Base-by-base conservation (phyloP, 345 rosid species). In the Gossypium longicalyx region DNA sequence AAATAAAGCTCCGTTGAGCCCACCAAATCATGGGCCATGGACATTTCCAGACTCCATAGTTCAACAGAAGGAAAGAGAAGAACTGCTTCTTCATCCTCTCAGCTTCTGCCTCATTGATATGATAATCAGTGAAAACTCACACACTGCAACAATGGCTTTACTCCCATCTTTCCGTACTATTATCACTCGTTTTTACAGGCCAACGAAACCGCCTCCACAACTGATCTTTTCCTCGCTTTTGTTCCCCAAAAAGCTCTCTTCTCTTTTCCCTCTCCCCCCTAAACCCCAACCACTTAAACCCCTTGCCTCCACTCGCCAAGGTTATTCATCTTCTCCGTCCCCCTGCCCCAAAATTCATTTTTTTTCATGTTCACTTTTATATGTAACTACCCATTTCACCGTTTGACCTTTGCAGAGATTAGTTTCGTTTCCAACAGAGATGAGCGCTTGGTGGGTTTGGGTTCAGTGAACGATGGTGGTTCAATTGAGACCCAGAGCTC, bases 361-460 rank as follows among this genome's bases (percentile, higher is more conserved):
- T 34, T 34, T 17, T 34, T 16, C 57, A 1, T 62, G 27, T 17
- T 67, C 9, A 12, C 34, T 43, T 56, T 4, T 64, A 44, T 67
- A 22, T 19, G 16, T 16, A 64, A 74, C 62, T 77, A 48, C 45
- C 47, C 9, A 19, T 23, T 53, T 71, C 19, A 0, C 58, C 4
- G 9, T 68, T 5, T 45, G 58, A n/a, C 54, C 23, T 76, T n/a
- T 78, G 72, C 84, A 87, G 89, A 82, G 75, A 79, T 75, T 70
- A 80, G 82, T 9, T 27, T 80, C 73, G 81, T 87, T 22, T 82
- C 63, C 75, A 85, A 77, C 22, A 80, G 81, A 43, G 97, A 94
- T 57, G 91, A 92, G 80, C 89, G 94, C 61, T 70, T 90, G 67
- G 63, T 70, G 49, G 80, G 82, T 60, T 71, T 76, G 1, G 77